phyloP scores from a whole-genome alignment of 192 early-diverging fungal genomes.

The Pilaira anomala region DNA sequence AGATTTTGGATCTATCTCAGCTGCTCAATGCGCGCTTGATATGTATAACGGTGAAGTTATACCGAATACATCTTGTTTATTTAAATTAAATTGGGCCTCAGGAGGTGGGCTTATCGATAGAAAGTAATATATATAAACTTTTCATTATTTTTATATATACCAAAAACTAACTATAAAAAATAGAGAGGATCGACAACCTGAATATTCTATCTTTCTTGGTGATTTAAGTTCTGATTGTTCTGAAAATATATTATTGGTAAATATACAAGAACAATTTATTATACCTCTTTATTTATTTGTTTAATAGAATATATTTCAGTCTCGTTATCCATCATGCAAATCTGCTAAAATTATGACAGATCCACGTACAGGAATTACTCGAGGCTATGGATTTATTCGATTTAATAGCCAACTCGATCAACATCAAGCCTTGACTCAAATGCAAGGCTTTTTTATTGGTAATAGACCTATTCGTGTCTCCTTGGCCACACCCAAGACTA shows the following conservation, averaged over 20 bases:
- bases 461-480: slow-evolving; percentile 87
- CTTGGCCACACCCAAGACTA: slow-evolving; percentile 84
- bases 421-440: slow-evolving; percentile 85
- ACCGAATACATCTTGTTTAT: slow-evolving; percentile 73
- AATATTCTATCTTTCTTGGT: slow-evolving; percentile 93
- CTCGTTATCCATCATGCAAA: slow-evolving; percentile 78
- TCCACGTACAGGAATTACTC: slow-evolving; percentile 70
- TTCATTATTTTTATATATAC: not conserved
- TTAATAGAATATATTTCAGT: slow-evolving; percentile 73
- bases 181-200: slow-evolving; percentile 61
- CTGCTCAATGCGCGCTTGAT: slow-evolving; percentile 70
- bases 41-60: slow-evolving; percentile 77
- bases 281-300: not conserved
- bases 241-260: slow-evolving; percentile 75
- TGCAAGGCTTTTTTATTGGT: slow-evolving; percentile 80
- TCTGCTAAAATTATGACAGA: slow-evolving; percentile 93
- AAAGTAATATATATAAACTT: slow-evolving; percentile 37
- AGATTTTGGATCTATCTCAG: slow-evolving; percentile 66
- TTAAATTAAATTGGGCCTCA: slow-evolving; percentile 94
- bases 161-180: not conserved
- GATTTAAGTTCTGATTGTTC: slow-evolving; percentile 88
- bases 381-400: slow-evolving; percentile 93
- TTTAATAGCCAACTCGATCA: slow-evolving; percentile 85
- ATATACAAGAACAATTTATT: not conserved
- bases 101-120: slow-evolving; percentile 63